phyloP scores from a whole-genome alignment of 352 stramenopile species.

The Peronospora tabacina region DNA sequence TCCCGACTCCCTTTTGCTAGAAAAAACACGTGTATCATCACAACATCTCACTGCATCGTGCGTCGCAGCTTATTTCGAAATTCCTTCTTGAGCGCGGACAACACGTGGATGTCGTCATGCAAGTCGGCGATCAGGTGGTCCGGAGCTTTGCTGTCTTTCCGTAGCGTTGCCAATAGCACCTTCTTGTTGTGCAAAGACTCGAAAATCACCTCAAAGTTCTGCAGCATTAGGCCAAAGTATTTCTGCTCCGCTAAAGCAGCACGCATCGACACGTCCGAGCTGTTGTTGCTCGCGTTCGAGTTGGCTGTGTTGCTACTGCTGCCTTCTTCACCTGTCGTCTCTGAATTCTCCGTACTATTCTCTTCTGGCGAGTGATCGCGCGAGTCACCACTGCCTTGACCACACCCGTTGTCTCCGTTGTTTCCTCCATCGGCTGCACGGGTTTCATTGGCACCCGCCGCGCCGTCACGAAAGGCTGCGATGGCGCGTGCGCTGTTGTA shows the following conservation, averaged over 20 bases:
- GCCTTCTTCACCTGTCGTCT: conserved; percentile 69
- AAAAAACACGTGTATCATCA: neutral
- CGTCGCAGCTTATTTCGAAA: conserved; percentile 67
- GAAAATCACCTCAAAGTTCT: conserved; percentile 82
- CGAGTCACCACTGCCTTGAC: conserved; percentile 19
- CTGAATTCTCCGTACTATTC: conserved; percentile 66
- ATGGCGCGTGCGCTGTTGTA: conserved; percentile 27
- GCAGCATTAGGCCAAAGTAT: conserved; percentile 69
- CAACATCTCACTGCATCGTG: conserved; percentile 40
- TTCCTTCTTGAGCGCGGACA: conserved; percentile 72
- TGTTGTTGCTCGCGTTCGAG: conserved; percentile 43
- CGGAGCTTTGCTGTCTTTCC: conserved; percentile 57
- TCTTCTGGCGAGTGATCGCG: conserved; percentile 35
- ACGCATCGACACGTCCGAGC: conserved; percentile 39
- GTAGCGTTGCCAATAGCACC: conserved; percentile 57
- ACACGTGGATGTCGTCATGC: conserved; percentile 74
- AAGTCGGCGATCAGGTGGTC: conserved; percentile 70
- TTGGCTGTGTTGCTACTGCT: conserved; percentile 41
- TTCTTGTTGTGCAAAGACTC: conserved; percentile 84
- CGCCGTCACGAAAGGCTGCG: conserved; percentile 18
- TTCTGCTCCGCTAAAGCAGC: conserved; percentile 70
- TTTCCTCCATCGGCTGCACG: conserved; percentile 6
- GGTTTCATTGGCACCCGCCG: conserved; percentile 10
- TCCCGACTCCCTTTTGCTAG: neutral
- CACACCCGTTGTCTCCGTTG: conserved; percentile 12